A percentile compares a stretch with the other conserved stretches of the same genome.
Conservation (phyloP, 805 yeast genomes). For the Metschnikowia dekortorum region DNA sequence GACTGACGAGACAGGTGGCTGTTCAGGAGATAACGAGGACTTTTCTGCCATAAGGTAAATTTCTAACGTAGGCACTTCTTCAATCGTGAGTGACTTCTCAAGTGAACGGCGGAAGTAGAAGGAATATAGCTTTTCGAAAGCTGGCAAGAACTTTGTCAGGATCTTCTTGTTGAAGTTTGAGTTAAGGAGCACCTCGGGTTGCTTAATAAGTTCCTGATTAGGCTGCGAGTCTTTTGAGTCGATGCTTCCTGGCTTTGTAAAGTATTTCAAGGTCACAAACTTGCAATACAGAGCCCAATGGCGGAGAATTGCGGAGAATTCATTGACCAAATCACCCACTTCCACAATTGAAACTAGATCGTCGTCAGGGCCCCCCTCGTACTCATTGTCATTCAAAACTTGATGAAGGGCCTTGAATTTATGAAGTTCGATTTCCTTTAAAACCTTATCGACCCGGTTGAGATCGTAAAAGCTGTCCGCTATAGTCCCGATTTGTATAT, state of each 20-base stretch:
- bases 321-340: slow-evolving; percentile 63
- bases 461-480: slow-evolving; percentile 82
- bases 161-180: slow-evolving; percentile 58
- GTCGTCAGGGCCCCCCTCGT: slow-evolving; percentile 26
- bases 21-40: slow-evolving; percentile 40
- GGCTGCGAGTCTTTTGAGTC: neutral
- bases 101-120: slow-evolving; percentile 74
- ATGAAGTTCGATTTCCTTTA: slow-evolving; percentile 55
- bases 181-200: slow-evolving; percentile 50
- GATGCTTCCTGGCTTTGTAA: slow-evolving; percentile 15
- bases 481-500: slow-evolving; percentile 86
- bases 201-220: slow-evolving; percentile 22
- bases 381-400: slow-evolving; percentile 6
- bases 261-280: slow-evolving; percentile 69
- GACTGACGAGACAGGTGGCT: slow-evolving; percentile 72
- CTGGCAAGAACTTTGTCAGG: slow-evolving; percentile 47
- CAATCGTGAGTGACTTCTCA: slow-evolving; percentile 75
- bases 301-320: slow-evolving; percentile 70
- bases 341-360: slow-evolving; percentile 51
- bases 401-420: slow-evolving; percentile 25
- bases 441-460: slow-evolving; percentile 50
- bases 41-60: slow-evolving; percentile 26
- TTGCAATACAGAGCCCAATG: slow-evolving; percentile 80
- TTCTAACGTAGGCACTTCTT: slow-evolving; percentile 61
- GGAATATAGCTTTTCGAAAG: slow-evolving; percentile 58